Base-by-base conservation (phyloP, 345 rosid genomes). In the Citrus maxima region DNA sequence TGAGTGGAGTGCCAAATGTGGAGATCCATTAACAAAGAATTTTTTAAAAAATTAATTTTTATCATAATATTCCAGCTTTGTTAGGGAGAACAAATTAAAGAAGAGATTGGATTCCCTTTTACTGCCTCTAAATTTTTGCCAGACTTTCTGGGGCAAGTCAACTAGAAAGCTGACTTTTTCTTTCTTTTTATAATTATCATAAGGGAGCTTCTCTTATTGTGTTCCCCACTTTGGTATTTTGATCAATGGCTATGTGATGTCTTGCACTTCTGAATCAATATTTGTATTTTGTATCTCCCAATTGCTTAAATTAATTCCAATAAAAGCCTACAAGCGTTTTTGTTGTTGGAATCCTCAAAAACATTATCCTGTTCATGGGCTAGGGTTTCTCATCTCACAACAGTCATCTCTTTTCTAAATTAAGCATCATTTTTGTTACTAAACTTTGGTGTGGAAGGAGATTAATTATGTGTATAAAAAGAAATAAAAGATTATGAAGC, bases 91-190 rank as follows among this genome's bases (percentile, higher is more conserved):
- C 22, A 54, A 54, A 54, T 46, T 46, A 19, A 42, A 40, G 74
- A 71, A 30, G 75, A 83, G 81, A 86, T 84, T 78, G 88, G 90
- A 90, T 88, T 82, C 91, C 80, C 88, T 80, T 85, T 66, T 63
- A 68, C 65, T 79, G 59, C 80, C 88, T 78, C 81, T 62, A 85
- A 88, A 84, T 81, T 84, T 81, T 85, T 81, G 87, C 80, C 86
- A 85, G 79, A 85, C 94, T 89, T 90, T 89, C 79, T 85, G 73
- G 88, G 84, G 87, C 82, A 88, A 88, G 92, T 89, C 92, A 90
- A 90, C 92, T 34, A 88, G 65, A 89, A 90, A 90, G 92, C 83
- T 86, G 83, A 22, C 81, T 77, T 79, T 83, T 60, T 68, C 12
- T 21, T 54, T 55, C 70, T 30, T 28, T 16, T 80, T 64, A 32